These are phyloP conservation scores for Euptelea pleiosperma DNA, from an alignment of 164 flowering plant genomes.

Conservation along the genomic window DNA sequence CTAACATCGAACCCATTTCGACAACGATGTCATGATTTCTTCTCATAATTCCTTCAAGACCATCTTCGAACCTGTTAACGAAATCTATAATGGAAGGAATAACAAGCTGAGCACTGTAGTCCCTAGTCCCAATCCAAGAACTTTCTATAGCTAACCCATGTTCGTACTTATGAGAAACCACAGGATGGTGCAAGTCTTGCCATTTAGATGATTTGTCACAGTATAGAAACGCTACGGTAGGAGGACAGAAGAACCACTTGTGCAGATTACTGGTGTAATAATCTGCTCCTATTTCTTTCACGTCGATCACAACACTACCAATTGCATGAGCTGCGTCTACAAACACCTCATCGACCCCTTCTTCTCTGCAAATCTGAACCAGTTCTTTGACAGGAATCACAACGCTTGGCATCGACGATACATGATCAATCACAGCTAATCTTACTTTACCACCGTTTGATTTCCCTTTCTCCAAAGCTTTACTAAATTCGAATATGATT, in stretches of 20 bases:
- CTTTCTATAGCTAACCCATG: slow-evolving; percentile 79
- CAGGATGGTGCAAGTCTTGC: slow-evolving; percentile 67
- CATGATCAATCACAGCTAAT: slow-evolving; percentile 78
- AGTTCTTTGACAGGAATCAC: slow-evolving; percentile 67
- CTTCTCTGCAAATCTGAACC: slow-evolving; percentile 66
- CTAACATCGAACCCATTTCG: slow-evolving; percentile 78
- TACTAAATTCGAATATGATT: slow-evolving; percentile 51
- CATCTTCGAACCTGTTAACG: slow-evolving; percentile 66
- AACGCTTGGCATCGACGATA: slow-evolving; percentile 82
- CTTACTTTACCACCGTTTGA: slow-evolving; percentile 48
- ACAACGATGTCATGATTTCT: slow-evolving; percentile 71
- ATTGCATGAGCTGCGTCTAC: slow-evolving; percentile 83
- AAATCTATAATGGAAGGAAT: slow-evolving; percentile 69
- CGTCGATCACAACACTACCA: slow-evolving; percentile 60
- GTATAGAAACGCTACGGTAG: slow-evolving; percentile 69
- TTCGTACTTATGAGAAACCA: slow-evolving; percentile 81
- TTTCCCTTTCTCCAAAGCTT: slow-evolving; percentile 52
- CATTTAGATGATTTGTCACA: slow-evolving; percentile 31
- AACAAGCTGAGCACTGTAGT: slow-evolving; percentile 76
- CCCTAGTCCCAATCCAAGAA: slow-evolving; percentile 88
- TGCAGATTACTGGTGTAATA: slow-evolving; percentile 79
- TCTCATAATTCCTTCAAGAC: slow-evolving; percentile 67
- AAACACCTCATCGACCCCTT: slow-evolving; percentile 74
- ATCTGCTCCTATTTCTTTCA: slow-evolving; percentile 81
- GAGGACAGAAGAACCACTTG: slow-evolving; percentile 90